phyloP scores from a whole-genome alignment of 495 filamentous ascomycete species.

The Neurospora intermedia region DNA sequence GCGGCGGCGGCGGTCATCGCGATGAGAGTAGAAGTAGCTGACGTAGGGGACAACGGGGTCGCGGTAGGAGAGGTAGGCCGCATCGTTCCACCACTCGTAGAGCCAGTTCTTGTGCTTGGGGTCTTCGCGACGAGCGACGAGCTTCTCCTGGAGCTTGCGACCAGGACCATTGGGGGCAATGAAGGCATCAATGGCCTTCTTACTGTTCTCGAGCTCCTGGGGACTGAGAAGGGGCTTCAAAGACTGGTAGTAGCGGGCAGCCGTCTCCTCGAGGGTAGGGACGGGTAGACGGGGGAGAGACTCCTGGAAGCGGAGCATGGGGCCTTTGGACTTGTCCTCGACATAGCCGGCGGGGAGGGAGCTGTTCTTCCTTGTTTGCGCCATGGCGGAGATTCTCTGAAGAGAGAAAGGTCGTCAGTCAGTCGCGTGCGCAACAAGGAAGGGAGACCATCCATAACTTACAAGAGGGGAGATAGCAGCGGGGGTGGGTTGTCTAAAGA shows the following conservation, averaged over 20 bases:
- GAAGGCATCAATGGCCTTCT: slow-evolving; percentile 74
- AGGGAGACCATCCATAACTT: neutral
- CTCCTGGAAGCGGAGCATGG: slow-evolving; percentile 93
- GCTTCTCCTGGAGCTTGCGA: slow-evolving; percentile 75
- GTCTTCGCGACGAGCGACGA: slow-evolving; percentile 71
- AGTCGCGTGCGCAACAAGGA: neutral
- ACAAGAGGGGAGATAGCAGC: slow-evolving; percentile 12
- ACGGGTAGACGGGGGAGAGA: slow-evolving; percentile 87
- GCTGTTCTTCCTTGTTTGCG: slow-evolving; percentile 44
- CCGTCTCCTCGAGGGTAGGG: slow-evolving; percentile 87
- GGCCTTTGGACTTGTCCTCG: slow-evolving; percentile 83
- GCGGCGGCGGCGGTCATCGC: slow-evolving; percentile 79
- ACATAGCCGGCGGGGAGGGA: slow-evolving; percentile 64
- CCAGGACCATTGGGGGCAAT: slow-evolving; percentile 72
- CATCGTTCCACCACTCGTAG: slow-evolving; percentile 94
- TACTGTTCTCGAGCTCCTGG: slow-evolving; percentile 63
- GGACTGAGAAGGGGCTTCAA: slow-evolving; percentile 71
- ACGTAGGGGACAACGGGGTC: slow-evolving; percentile 98
- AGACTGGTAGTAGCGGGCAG: slow-evolving; percentile 83
- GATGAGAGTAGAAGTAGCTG: slow-evolving; percentile 98
- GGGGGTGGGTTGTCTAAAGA: slow-evolving; percentile 12
- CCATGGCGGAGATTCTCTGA: slow-evolving; percentile 39
- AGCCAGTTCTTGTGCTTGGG: slow-evolving; percentile 90
- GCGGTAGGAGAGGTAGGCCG: slow-evolving; percentile 83
- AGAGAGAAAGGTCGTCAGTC: neutral